Percentiles rank a stretch among this genome's conserved stretches.
Evolutionary conservation across 345 rosid species (phyloP).

Genomic region (Gynandropsis gynandra): DNA sequence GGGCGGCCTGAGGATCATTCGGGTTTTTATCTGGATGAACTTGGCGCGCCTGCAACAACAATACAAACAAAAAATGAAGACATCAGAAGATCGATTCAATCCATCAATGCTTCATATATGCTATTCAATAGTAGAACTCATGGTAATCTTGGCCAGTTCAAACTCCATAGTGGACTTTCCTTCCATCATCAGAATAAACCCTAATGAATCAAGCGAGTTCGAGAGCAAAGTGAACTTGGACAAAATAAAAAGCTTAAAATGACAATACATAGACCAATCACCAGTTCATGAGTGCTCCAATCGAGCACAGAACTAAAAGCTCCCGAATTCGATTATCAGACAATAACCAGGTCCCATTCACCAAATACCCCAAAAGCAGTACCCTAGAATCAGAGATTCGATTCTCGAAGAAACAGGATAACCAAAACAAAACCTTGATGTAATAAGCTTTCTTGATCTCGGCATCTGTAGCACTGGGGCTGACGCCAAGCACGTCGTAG

Average conservation of each 20-base stretch:
- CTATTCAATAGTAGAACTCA: not conserved
- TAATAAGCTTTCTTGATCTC: constrained; percentile 97
- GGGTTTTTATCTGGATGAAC: constrained; percentile 99
- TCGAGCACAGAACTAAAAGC: not conserved
- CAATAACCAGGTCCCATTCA: not conserved
- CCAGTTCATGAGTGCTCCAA: not conserved
- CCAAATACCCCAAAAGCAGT: not conserved
- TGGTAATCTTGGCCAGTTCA: no score
- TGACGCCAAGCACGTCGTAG: constrained; percentile 91
- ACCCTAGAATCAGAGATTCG: constrained; percentile 8
- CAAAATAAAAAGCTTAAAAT: constrained; percentile 4
- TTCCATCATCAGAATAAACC: not conserved
- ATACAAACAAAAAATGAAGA: constrained; percentile 13
- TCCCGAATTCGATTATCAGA: not conserved
- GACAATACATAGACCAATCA: not conserved
- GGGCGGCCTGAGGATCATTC: constrained; percentile 88
- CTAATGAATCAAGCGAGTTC: not conserved
- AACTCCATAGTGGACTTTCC: not conserved
- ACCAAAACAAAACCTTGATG: constrained; percentile 52
- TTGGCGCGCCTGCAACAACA: constrained; percentile 72
- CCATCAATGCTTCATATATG: not conserved
- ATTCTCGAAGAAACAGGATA: not conserved
- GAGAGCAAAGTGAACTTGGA: constrained; percentile 13
- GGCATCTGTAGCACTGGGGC: constrained; percentile 82
- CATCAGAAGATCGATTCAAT: not conserved